A percentile compares a stretch with the other conserved stretches of the same genome.
phyloP scores from a whole-genome alignment of 2,329 filamentous ascomycete species.

The Colletotrichum costaricense region DNA sequence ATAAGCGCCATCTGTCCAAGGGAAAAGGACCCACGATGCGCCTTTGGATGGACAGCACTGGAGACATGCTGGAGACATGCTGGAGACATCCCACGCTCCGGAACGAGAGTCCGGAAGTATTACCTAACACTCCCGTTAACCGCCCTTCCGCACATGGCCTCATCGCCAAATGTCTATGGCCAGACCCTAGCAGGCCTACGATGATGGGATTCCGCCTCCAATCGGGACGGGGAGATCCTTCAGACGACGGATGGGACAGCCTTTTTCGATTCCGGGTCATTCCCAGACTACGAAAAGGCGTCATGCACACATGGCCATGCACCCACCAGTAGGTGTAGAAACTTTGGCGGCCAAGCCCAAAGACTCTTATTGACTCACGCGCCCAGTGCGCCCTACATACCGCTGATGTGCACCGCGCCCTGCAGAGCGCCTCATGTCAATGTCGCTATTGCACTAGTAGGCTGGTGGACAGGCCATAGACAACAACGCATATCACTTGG shows the following conservation, averaged over 20 bases:
- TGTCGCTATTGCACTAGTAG: neutral
- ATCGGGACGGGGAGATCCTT: slow-evolving; percentile 7
- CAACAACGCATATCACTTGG: neutral
- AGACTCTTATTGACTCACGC: slow-evolving; percentile 5
- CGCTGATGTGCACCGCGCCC: slow-evolving; percentile 13
- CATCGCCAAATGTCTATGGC: neutral
- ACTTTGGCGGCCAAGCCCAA: neutral
- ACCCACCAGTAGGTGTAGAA: too few species aligned
- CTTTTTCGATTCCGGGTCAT: neutral
- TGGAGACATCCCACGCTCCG: slow-evolving; percentile 16
- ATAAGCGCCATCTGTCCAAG: slow-evolving; percentile 2
- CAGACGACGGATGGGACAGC: neutral
- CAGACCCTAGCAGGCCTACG: neutral
- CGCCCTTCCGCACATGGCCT: slow-evolving; percentile 21
- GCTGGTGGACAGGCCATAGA: neutral
- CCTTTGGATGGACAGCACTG: neutral
- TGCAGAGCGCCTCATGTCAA: slow-evolving; percentile 26
- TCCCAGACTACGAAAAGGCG: slow-evolving; percentile 4
- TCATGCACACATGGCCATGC: neutral
- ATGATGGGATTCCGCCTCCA: slow-evolving; percentile 5
- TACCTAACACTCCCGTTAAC: slow-evolving; percentile 21
- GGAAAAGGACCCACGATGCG: slow-evolving; percentile 3
- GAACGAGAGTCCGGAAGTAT: slow-evolving; percentile 19
- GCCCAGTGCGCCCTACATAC: neutral
- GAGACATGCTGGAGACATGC: neutral